These are phyloP conservation scores for Exophiala calicioides DNA, from an alignment of 2,329 filamentous ascomycete genomes.

Conservation along the genomic window DNA sequence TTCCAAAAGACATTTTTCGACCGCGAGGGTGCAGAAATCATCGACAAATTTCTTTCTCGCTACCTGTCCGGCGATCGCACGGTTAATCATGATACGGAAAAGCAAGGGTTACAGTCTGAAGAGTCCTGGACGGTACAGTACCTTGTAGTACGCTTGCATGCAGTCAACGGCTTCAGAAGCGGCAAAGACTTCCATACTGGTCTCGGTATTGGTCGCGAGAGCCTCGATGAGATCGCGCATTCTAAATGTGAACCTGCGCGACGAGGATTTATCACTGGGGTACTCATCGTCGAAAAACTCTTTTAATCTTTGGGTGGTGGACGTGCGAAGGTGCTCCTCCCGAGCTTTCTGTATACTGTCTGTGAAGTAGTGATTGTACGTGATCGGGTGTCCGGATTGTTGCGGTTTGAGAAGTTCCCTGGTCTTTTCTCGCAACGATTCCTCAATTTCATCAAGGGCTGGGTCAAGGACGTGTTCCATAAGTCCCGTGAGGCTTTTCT, in stretches of 20 bases:
- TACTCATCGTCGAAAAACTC: constrained; percentile 1
- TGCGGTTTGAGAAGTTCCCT: constrained; percentile 49
- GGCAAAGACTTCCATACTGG: constrained; percentile 41
- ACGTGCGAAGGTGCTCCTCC: not conserved
- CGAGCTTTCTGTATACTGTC: constrained; percentile 35
- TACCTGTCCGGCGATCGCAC: constrained; percentile 34
- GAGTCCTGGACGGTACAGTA: too few species aligned
- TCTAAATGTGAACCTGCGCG: constrained; percentile 2
- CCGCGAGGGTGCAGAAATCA: constrained; percentile 41
- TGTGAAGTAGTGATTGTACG: constrained; percentile 41
- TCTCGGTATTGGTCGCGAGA: constrained; percentile 28
- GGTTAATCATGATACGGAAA: not conserved
- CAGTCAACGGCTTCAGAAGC: constrained; percentile 43
- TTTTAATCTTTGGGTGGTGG: not conserved
- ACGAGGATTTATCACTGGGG: not conserved
- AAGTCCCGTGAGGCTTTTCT: constrained; percentile 43
- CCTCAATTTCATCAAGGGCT: constrained; percentile 42
- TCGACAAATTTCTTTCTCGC: constrained; percentile 45
- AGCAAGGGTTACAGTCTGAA: not conserved
- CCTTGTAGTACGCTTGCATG: constrained; percentile 52
- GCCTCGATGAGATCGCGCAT: constrained; percentile 12
- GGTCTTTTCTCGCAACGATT: constrained; percentile 43
- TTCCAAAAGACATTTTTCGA: constrained; percentile 39
- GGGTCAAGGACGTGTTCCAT: constrained; percentile 42
- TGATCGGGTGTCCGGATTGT: constrained; percentile 41